Conservation (phyloP, 2,329 filamentous ascomycete species). For the Penicillium griseofulvum region DNA sequence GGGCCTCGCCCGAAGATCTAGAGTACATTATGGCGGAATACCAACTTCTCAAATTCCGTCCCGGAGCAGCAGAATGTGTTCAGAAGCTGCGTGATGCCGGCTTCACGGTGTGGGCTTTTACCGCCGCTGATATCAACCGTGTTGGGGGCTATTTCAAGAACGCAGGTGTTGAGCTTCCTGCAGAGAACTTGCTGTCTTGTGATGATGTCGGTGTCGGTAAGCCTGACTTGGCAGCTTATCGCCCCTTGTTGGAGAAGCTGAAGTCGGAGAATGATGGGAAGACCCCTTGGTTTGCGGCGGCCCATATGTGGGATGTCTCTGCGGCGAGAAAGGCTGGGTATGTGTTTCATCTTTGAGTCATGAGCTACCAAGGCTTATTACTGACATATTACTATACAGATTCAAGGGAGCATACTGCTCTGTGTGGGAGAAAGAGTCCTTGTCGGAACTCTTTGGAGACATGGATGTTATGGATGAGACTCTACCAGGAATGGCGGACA, state of each 20-base stretch:
- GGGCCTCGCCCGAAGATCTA: conserved; percentile 42
- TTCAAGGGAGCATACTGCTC: conserved; percentile 28
- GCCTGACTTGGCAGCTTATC: conserved; percentile 27
- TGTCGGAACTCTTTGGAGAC: conserved; percentile 26
- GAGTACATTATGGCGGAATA: conserved; percentile 40
- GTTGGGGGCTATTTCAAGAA: conserved; percentile 27
- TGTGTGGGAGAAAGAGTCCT: conserved; percentile 25
- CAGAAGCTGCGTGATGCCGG: conserved; percentile 33
- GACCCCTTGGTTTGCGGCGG: conserved; percentile 31
- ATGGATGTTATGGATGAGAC: conserved; percentile 31
- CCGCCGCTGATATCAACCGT: conserved; percentile 25
- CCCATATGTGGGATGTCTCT: conserved; percentile 33
- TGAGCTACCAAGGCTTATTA: neutral
- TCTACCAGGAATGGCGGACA: conserved; percentile 28
- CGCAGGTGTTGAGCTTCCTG: conserved; percentile 23
- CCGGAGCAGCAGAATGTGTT: conserved; percentile 40
- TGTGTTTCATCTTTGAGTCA: neutral
- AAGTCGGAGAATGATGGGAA: conserved; percentile 15
- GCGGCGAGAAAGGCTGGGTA: conserved; percentile 27
- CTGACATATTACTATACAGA: conserved; percentile 4
- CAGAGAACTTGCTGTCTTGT: conserved; percentile 28
- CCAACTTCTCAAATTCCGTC: conserved; percentile 28
- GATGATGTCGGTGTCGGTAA: conserved; percentile 28
- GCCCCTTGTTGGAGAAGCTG: conserved; percentile 22
- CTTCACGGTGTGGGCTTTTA: conserved; percentile 31